A percentile compares a stretch with the other conserved stretches of the same genome.
Evolutionary conservation across 2,329 filamentous ascomycete genomes (phyloP).

Genomic region (Phyllosticta citrichinensis): DNA sequence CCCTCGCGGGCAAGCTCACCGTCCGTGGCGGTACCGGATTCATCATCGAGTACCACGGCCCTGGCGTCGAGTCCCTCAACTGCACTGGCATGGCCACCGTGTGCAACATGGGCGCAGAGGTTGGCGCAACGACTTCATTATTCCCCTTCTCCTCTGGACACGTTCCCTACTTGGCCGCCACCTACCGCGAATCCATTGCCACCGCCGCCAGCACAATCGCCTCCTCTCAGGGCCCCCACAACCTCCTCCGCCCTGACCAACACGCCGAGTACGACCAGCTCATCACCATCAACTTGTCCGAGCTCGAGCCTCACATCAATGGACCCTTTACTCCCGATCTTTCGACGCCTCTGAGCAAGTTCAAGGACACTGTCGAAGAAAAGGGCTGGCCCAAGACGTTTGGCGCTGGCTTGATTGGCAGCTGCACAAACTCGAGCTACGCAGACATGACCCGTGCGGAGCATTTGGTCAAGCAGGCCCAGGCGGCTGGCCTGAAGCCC

Average conservation of each 20-base stretch:
- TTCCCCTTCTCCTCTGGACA: constrained; percentile 88
- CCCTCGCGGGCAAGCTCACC: constrained; percentile 79
- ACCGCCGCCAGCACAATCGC: constrained; percentile 54
- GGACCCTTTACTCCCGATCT: constrained; percentile 94
- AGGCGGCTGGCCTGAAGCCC: constrained; percentile 79
- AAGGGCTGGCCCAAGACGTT: constrained; percentile 88
- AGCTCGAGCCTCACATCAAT: constrained; percentile 91
- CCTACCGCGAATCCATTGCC: constrained; percentile 64
- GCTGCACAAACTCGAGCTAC: constrained; percentile 98
- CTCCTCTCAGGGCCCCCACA: constrained; percentile 46
- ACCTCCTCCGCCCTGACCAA: constrained; percentile 65
- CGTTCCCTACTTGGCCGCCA: constrained; percentile 75
- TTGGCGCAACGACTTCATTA: constrained; percentile 88
- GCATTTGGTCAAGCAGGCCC: constrained; percentile 78
- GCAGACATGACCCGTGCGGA: constrained; percentile 97
- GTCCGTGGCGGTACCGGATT: constrained; percentile 90
- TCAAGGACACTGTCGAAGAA: constrained; percentile 71
- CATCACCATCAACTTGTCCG: constrained; percentile 81
- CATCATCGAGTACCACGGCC: constrained; percentile 88
- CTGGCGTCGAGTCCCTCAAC: constrained; percentile 80
- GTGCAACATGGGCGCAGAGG: constrained; percentile 85
- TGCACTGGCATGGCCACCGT: constrained; percentile 89
- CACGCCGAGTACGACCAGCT: constrained; percentile 82
- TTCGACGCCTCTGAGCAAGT: constrained; percentile 82
- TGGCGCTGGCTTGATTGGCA: constrained; percentile 88